Conservation (phyloP, 2,329 filamentous ascomycete species). For the Penicillium sp. region DNA sequence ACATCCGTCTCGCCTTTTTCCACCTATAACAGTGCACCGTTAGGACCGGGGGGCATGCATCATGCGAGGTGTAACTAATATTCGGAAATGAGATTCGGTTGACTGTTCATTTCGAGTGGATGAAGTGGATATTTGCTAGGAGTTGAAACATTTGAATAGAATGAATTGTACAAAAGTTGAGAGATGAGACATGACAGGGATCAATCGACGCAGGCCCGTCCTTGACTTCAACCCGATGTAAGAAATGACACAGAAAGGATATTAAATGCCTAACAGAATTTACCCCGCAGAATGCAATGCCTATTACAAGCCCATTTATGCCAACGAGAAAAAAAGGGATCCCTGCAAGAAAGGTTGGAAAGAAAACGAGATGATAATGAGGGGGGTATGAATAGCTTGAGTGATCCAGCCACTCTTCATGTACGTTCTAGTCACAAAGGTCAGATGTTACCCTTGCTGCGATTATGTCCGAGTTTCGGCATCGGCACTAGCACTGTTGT, state of each 20-base stretch:
- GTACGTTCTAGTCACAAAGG: constrained; percentile 4
- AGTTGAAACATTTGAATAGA: background rate
- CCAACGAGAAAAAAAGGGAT: constrained; percentile 1
- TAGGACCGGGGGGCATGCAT: background rate
- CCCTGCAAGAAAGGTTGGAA: background rate
- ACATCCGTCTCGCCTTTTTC: constrained; percentile 9
- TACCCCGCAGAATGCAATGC: constrained; percentile 22
- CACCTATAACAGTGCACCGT: constrained; percentile 10
- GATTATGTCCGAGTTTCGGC: constrained; percentile 10
- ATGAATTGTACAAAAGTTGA: background rate
- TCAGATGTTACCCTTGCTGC: background rate
- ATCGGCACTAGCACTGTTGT: background rate
- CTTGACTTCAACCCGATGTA: background rate
- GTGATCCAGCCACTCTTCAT: constrained; percentile 24
- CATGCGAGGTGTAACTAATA: background rate
- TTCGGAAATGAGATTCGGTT: background rate
- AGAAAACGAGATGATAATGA: background rate
- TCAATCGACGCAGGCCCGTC: background rate
- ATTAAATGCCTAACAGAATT: constrained; percentile 16
- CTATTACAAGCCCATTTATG: constrained; percentile 18
- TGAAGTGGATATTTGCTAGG: background rate
- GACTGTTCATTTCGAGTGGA: background rate
- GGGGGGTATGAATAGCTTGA: constrained; percentile 14
- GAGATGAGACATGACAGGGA: background rate
- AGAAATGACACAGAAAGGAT: constrained; percentile 1